A percentile compares a stretch with the other conserved stretches of the same genome.
These are phyloP conservation scores for bread wheat (Triticum aestivum) DNA, from an alignment of 176 grass and related monocot genomes.

Conservation along the genomic window IWGSC_CS_RefSeq_v2.1 NC_057811.1:147491135-147491634, in stretches of 20 bases:
- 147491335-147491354: slow-evolving; percentile 30
- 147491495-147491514: neutral
- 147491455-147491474: slow-evolving; percentile 38
- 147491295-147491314: slow-evolving; percentile 34
- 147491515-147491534: slow-evolving; percentile 21
- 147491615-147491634: neutral
- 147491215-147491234: neutral
- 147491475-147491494: slow-evolving; percentile 33
- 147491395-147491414: slow-evolving; percentile 41
- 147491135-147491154: neutral
- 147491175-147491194: neutral
- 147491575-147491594: slow-evolving; percentile 11
- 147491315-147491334: slow-evolving; percentile 30
- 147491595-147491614: slow-evolving; percentile 5
- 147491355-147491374: slow-evolving; percentile 8
- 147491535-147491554: neutral
- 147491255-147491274: slow-evolving; percentile 35
- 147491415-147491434: slow-evolving; percentile 41
- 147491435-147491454: slow-evolving; percentile 25
- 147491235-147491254: neutral
- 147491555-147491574: neutral
- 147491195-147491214: neutral
- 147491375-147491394: slow-evolving; percentile 33
- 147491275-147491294: slow-evolving; percentile 40
- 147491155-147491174: no score